Evolutionary conservation across 805 yeast species (phyloP), one percentile per base, ranked within the genome.

Genomic region (Candida sakaeoensis): DNA sequence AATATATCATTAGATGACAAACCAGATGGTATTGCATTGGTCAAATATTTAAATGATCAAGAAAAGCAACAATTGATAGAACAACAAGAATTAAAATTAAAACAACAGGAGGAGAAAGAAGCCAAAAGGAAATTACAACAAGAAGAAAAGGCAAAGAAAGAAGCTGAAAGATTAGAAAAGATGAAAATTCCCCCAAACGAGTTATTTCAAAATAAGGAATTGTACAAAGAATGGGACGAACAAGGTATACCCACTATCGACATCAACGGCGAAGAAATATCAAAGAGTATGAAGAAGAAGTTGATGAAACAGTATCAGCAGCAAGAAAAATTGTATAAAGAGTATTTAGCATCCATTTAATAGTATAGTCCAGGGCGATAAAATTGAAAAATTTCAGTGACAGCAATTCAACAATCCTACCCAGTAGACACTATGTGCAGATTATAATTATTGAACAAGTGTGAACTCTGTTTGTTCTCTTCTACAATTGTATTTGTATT

Each of bases 1-100:
- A 93, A 95, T 21, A 83, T 93, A 30, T 79, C 95, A 1, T 68
- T 93, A 40, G 98, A 91, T 58, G 99, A 93, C 62, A 79, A 97
- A 53, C 72, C 80, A 5, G 83, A 75, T 44, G 89, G 82, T 2
- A 74, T 80, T n/a, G 90, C 97, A 0, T 72, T 93, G 44, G 74
- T 93, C 33, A 93, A 93, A 61, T 84, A 91, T 51, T 68, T 93
- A 47, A 80, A 76, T 39, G 76, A 68, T 6, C 73, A 70, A 23
- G 98, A 91, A 57, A 79, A 77, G 57, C 70, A 67, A 27, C 91
- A 83, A 43, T 68, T 86, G 31, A 52, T 84, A 10, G 50, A 55
- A 24, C 82, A 77, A 53, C 84, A 84, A 46, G 74, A 71, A 33
- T 82, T 76, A 46, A 82, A 78, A 50, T 77, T 72, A 42, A 80